A percentile compares a stretch with the other conserved stretches of the same genome.
These are phyloP conservation scores for Penicillium italicum DNA, from an alignment of 2,329 filamentous ascomycete genomes.

Conservation along the genomic window DNA sequence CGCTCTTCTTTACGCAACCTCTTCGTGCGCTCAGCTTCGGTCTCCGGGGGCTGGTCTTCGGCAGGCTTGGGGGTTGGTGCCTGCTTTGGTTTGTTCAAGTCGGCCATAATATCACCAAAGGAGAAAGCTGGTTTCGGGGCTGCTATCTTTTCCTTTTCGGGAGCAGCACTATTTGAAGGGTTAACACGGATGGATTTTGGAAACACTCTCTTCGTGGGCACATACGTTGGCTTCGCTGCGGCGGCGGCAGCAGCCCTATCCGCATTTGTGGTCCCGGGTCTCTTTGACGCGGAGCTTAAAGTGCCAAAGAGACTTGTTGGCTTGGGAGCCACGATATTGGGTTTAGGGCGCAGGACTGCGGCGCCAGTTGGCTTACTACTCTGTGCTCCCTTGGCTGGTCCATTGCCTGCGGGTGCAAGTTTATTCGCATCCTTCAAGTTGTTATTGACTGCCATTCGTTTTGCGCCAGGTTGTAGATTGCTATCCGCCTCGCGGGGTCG, in stretches of 20 bases:
- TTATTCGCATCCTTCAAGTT: slow-evolving; percentile 33
- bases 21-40: slow-evolving; percentile 57
- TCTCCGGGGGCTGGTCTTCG: slow-evolving; percentile 55
- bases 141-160: slow-evolving; percentile 36
- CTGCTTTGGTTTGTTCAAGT: slow-evolving; percentile 56
- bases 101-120: slow-evolving; percentile 49
- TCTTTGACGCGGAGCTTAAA: slow-evolving; percentile 49
- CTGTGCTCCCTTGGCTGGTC: slow-evolving; percentile 26
- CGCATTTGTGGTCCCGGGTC: slow-evolving; percentile 50
- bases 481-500: slow-evolving; percentile 39
- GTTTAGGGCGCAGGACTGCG: slow-evolving; percentile 33
- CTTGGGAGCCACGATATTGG: slow-evolving; percentile 42
- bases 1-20: slow-evolving; percentile 60
- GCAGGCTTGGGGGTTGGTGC: slow-evolving; percentile 49
- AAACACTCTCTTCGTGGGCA: background rate
- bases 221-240: slow-evolving; percentile 38
- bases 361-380: slow-evolving; percentile 33
- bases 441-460: slow-evolving; percentile 37
- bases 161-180: slow-evolving; percentile 24
- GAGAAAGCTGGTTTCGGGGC: slow-evolving; percentile 45
- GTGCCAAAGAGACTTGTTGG: slow-evolving; percentile 47
- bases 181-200: slow-evolving; percentile 14
- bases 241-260: slow-evolving; percentile 45
- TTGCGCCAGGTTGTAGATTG: slow-evolving; percentile 35
- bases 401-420: slow-evolving; percentile 18